Base-by-base conservation (phyloP, 495 filamentous ascomycete genomes). In the Staphylotrichum longicolle region DNA sequence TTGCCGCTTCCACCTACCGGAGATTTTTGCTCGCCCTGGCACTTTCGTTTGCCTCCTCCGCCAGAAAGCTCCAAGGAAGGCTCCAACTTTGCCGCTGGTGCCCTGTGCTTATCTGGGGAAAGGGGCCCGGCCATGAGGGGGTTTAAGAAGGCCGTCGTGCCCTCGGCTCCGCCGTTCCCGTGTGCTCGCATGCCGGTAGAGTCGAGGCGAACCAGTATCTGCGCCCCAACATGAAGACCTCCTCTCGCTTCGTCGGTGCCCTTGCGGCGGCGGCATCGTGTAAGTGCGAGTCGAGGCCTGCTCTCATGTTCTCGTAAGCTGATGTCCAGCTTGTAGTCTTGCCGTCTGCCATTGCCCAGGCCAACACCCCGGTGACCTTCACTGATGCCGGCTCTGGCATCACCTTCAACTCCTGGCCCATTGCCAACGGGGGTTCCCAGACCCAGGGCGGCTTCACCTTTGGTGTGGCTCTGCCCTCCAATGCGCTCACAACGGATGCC, bases 401-500 rank as follows among this genome's bases (percentile, higher is more conserved):
- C 61, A 62, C 69, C 63, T 82, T 82, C 66, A 77, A 74, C 63
- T 76, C 73, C 49, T 79, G 77, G 75, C 47, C 64, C 5, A 47
- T 72, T 46, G 39, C 61, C 54, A 58, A 70, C 35, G 71, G 66
- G 15, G 44, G 47, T 15, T 14, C 68, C 8, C 66, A 70, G 48
- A 72, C 69, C 5, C 58, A 63, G n/a, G 80, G 79, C 1, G 69
- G 67, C 32, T 75, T 78, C 57, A 83, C 80, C 50, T 81, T 81
- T 63, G 85, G 85, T 70, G 65, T 86, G 51, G 77, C 82, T 10
- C 70, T 88, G 41, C 85, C 85, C 7, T 62, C 69, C 7, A 72
- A 79, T 60, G 78, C 77, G 27, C 73, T 81, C n/a, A 74, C 75
- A 2, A 75, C 72, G 27, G 75, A 86, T 64, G 77, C 80, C 5